phyloP scores from a whole-genome alignment of 2,329 filamentous ascomycete species.

The Ophiostoma quercus region DNA sequence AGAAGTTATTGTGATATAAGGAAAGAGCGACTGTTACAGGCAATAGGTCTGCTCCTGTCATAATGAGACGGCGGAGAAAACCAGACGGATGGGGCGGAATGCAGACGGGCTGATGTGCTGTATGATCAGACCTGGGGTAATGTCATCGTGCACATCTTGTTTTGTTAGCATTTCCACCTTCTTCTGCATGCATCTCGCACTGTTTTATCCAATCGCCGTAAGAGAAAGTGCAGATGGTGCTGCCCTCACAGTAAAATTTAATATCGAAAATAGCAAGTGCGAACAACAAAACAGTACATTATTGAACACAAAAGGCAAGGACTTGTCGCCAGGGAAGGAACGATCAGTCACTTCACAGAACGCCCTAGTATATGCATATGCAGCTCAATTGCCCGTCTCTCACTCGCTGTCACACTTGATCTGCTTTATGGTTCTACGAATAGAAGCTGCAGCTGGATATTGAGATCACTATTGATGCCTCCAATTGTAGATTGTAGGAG shows the following conservation, averaged over 20 bases:
- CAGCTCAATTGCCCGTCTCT: slow-evolving; percentile 1
- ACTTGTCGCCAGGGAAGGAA: slow-evolving; percentile 18
- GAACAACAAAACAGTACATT: neutral
- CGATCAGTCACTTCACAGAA: neutral
- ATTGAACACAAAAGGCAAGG: neutral
- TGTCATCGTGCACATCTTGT: neutral
- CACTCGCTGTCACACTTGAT: slow-evolving; percentile 10
- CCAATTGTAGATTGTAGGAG: neutral
- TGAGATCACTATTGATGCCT: neutral
- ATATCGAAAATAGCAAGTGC: neutral
- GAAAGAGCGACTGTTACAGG: neutral
- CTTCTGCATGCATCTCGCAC: slow-evolving; percentile 16
- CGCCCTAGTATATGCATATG: slow-evolving; percentile 13
- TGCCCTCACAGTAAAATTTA: neutral
- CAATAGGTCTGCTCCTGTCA: neutral
- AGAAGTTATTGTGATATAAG: neutral
- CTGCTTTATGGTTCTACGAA: slow-evolving; percentile 17
- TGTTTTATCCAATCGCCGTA: slow-evolving; percentile 5
- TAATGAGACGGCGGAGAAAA: neutral
- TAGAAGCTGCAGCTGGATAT: slow-evolving; percentile 9
- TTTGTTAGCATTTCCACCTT: neutral
- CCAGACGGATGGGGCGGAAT: neutral
- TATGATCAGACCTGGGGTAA: slow-evolving; percentile 1
- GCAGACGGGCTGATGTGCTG: neutral
- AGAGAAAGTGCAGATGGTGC: slow-evolving; percentile 17